These are phyloP conservation scores for Iodosphaeria phyllophila DNA, from an alignment of 2,329 filamentous ascomycete species.

Conservation along the genomic window DNA sequence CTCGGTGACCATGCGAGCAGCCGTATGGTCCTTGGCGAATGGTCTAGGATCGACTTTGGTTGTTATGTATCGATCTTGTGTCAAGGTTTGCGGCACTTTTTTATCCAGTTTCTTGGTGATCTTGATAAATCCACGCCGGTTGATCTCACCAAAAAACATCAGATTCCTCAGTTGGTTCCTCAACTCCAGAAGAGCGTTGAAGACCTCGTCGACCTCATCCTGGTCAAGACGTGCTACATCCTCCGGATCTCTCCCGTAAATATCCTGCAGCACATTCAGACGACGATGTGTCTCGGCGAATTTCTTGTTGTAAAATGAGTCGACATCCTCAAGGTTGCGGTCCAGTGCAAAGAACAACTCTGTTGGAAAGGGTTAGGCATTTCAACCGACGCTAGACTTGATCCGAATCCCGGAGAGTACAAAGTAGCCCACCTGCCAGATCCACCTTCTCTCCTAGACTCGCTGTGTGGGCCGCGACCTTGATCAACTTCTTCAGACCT, in stretches of 20 bases:
- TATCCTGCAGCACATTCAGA: slow-evolving; percentile 69
- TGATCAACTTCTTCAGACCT: slow-evolving; percentile 87
- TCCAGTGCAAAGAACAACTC: slow-evolving; percentile 96
- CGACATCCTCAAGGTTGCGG: slow-evolving; percentile 91
- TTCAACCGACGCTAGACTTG: no score
- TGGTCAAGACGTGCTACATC: slow-evolving; percentile 56
- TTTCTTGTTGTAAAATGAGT: slow-evolving; percentile 94
- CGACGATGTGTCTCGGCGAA: slow-evolving; percentile 69
- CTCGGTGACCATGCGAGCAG: slow-evolving; percentile 28
- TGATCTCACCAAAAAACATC: slow-evolving; percentile 96
- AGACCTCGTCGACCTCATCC: slow-evolving; percentile 80
- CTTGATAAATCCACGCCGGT: slow-evolving; percentile 85
- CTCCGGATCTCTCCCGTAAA: slow-evolving; percentile 61
- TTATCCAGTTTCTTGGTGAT: slow-evolving; percentile 99
- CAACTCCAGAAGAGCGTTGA: slow-evolving; percentile 76
- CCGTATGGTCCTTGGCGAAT: slow-evolving; percentile 57
- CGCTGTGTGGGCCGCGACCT: slow-evolving; percentile 42
- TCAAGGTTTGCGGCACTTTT: slow-evolving; percentile 58
- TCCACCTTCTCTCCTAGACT: slow-evolving; percentile 61
- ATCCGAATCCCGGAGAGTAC: slow-evolving; percentile 15
- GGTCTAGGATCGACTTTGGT: slow-evolving; percentile 79
- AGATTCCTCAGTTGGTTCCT: slow-evolving; percentile 76
- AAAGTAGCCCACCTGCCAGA: slow-evolving; percentile 60
- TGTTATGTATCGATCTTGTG: slow-evolving; percentile 71
- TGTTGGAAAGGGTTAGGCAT: slow-evolving; percentile 27